Percentiles rank a stretch among this genome's conserved stretches.
phyloP scores from a whole-genome alignment of 1,284 basidiomycete genomes.

The Apiotrichum mycotoxinovorans region DNA sequence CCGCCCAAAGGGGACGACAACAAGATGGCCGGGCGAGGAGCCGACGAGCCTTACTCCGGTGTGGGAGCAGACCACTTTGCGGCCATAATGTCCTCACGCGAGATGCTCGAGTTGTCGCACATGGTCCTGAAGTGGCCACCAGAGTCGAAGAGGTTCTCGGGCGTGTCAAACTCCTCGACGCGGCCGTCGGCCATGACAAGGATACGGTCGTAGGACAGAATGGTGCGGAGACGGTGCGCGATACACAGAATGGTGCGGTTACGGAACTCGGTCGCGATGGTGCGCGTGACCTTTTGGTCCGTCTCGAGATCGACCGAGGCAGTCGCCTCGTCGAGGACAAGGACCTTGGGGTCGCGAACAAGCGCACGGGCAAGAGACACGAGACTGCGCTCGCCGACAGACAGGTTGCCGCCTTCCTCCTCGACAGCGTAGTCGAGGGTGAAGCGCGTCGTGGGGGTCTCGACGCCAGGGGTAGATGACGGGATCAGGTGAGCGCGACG shows the following conservation, averaged over 20 bases:
- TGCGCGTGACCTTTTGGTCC: slow-evolving; percentile 44
- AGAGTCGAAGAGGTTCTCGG: slow-evolving; percentile 66
- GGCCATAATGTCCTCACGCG: slow-evolving; percentile 59
- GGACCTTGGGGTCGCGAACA: slow-evolving; percentile 55
- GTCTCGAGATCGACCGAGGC: slow-evolving; percentile 62
- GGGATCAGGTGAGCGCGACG: slow-evolving; percentile 69
- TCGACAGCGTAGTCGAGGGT: slow-evolving; percentile 76
- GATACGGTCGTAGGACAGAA: slow-evolving; percentile 74
- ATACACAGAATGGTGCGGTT: slow-evolving; percentile 65
- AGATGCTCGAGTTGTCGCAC: slow-evolving; percentile 68
- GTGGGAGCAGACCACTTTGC: neutral
- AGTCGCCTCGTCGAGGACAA: slow-evolving; percentile 60
- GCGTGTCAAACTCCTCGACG: slow-evolving; percentile 72
- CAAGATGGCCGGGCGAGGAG: too few relatives aligned
- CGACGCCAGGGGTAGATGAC: slow-evolving; percentile 14
- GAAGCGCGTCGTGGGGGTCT: slow-evolving; percentile 56
- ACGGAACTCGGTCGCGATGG: slow-evolving; percentile 64
- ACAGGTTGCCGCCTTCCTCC: slow-evolving; percentile 76
- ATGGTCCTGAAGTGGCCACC: slow-evolving; percentile 71
- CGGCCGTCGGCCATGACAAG: slow-evolving; percentile 65
- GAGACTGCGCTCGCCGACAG: slow-evolving; percentile 63
- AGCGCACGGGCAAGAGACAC: slow-evolving; percentile 68
- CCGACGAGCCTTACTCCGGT: neutral
- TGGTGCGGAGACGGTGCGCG: slow-evolving; percentile 68
- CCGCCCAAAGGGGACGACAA: too few relatives aligned